These are phyloP conservation scores for Boletus sp. DNA, from an alignment of 768 basidiomycete genomes.

Conservation along the genomic window DNA sequence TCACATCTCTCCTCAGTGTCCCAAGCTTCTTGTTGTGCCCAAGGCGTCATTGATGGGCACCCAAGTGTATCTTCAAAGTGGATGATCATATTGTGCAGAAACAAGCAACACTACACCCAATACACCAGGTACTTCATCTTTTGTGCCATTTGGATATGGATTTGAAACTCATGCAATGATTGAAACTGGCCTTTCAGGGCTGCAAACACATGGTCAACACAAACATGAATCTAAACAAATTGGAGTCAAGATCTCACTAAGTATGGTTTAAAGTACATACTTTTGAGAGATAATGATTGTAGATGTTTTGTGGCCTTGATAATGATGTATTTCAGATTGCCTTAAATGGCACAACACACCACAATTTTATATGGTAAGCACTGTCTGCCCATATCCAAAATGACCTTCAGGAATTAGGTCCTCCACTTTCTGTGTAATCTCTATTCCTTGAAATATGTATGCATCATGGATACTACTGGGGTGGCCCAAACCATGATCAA, in stretches of 20 bases:
- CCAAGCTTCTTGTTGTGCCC: too few species aligned
- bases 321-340: background rate
- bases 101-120: background rate
- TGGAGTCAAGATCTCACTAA: background rate
- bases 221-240: background rate
- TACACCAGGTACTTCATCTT: background rate
- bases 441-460: too few species aligned
- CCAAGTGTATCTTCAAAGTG: background rate
- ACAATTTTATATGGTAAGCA: too few species aligned
- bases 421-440: too few species aligned
- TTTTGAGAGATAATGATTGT: background rate
- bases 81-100: background rate
- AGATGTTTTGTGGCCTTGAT: background rate
- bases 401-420: background rate
- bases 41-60: too few species aligned
- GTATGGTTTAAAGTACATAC: background rate
- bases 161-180: background rate
- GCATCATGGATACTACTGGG: too few species aligned
- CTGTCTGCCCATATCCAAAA: too few species aligned
- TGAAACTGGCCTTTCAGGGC: slow-evolving; percentile 3
- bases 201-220: slow-evolving; percentile 1
- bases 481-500: too few species aligned
- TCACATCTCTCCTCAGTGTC: too few species aligned
- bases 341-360: background rate
- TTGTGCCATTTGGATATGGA: background rate